Conservation (phyloP, 768 basidiomycete species). For the Leccinum arenicola region DNA sequence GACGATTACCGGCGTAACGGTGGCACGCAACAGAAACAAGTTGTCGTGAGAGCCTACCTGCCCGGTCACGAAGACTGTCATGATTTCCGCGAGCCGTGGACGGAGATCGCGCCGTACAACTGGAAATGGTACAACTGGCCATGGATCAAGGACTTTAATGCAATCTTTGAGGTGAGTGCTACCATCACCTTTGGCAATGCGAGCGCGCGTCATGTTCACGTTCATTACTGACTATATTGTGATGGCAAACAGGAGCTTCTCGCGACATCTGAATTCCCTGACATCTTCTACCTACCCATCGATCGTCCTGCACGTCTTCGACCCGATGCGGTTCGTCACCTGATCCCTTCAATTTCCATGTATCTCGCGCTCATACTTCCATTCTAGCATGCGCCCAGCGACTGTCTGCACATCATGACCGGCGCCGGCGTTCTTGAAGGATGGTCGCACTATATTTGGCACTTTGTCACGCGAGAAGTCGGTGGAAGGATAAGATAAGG, state of each 20-base stretch:
- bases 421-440: conserved; percentile 49
- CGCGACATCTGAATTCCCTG: conserved; percentile 41
- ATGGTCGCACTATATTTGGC: conserved; percentile 53
- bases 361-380: conserved; percentile 1
- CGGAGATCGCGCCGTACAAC: conserved; percentile 39
- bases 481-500: conserved; percentile 22
- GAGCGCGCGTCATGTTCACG: neutral
- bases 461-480: conserved; percentile 42
- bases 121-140: conserved; percentile 67
- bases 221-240: conserved; percentile 4
- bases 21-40: conserved; percentile 37
- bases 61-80: conserved; percentile 70
- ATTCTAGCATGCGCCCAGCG: conserved; percentile 39
- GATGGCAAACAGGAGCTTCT: conserved; percentile 39
- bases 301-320: conserved; percentile 60
- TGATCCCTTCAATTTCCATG: neutral
- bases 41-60: conserved; percentile 57
- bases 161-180: conserved; percentile 51
- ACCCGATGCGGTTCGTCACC: conserved; percentile 57
- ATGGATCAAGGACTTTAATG: conserved; percentile 55
- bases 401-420: conserved; percentile 47
- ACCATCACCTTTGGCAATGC: neutral
- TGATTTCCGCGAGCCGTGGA: conserved; percentile 44
- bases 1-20: conserved; percentile 31
- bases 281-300: conserved; percentile 58